phyloP scores from a whole-genome alignment of 805 yeast species.

The Suhomyces xylopsoci region DNA sequence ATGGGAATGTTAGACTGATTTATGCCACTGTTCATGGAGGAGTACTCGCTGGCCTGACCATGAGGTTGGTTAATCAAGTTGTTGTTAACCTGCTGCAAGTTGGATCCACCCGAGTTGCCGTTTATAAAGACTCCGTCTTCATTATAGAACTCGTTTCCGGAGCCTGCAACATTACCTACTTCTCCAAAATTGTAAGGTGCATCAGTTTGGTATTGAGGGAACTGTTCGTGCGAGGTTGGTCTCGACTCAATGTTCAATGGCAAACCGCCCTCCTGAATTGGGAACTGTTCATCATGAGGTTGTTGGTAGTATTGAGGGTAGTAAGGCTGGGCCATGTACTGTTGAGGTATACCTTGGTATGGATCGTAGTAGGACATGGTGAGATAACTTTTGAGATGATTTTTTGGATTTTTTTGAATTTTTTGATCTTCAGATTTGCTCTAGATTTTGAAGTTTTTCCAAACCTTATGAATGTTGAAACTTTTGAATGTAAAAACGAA shows the following conservation, averaged over 20 bases:
- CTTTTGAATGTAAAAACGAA: neutral
- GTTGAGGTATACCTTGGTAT: slow-evolving; percentile 38
- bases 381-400: neutral
- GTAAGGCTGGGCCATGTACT: slow-evolving; percentile 33
- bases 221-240: slow-evolving; percentile 17
- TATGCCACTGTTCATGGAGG: neutral
- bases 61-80: slow-evolving; percentile 4
- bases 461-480: neutral
- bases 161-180: neutral
- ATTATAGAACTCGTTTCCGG: slow-evolving; percentile 20
- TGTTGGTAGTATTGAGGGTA: slow-evolving; percentile 30
- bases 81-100: neutral
- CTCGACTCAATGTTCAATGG: slow-evolving; percentile 15
- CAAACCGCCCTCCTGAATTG: slow-evolving; percentile 4
- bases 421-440: slow-evolving; percentile 1
- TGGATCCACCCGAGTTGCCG: slow-evolving; percentile 11
- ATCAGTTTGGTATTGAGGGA: slow-evolving; percentile 19
- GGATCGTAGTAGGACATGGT: slow-evolving; percentile 43
- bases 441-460: neutral
- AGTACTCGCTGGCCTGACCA: slow-evolving; percentile 1
- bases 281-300: slow-evolving; percentile 5
- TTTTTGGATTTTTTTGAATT: neutral
- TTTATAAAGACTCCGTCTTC: slow-evolving; percentile 13
- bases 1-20: slow-evolving; percentile 3
- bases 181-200: slow-evolving; percentile 11